Evolutionary conservation across 192 early-diverging fungal genomes (phyloP).

Genomic region (Gigaspora rosea): DNA sequence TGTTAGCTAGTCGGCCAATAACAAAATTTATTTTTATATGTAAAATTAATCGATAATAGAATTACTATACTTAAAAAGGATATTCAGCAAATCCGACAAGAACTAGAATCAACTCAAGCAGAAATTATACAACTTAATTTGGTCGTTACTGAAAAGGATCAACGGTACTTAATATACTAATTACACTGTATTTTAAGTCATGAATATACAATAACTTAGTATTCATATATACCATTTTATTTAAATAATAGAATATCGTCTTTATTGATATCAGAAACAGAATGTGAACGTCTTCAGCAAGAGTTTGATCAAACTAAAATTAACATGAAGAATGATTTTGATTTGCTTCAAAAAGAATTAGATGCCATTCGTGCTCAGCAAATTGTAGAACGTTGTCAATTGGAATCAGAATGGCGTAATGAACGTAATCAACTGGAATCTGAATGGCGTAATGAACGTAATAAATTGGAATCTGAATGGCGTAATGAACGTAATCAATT

Average conservation of each 20-base stretch:
- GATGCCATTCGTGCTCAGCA: neutral
- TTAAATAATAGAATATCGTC: neutral
- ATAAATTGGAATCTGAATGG: neutral
- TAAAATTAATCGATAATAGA: neutral
- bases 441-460: conserved; percentile 14
- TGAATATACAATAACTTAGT: no score
- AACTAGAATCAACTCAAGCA: neutral
- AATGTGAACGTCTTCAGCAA: neutral
- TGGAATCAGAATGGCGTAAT: neutral
- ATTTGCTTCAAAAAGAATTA: conserved; percentile 4
- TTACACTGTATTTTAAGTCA: neutral
- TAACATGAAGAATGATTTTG: neutral
- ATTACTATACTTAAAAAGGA: neutral
- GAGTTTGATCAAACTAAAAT: neutral
- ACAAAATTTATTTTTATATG: no score
- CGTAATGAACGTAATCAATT: neutral
- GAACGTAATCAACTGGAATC: neutral
- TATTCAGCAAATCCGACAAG: neutral
- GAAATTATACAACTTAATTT: neutral
- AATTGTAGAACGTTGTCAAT: neutral
- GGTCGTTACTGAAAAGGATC: conserved; percentile 13
- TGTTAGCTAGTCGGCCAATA: no score
- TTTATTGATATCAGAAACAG: neutral
- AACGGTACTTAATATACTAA: conserved; percentile 5
- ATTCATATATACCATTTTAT: neutral